A percentile compares a stretch with the other conserved stretches of the same genome.
phyloP scores from a whole-genome alignment of 768 basidiomycete species.

The Trametes coccinea region DNA sequence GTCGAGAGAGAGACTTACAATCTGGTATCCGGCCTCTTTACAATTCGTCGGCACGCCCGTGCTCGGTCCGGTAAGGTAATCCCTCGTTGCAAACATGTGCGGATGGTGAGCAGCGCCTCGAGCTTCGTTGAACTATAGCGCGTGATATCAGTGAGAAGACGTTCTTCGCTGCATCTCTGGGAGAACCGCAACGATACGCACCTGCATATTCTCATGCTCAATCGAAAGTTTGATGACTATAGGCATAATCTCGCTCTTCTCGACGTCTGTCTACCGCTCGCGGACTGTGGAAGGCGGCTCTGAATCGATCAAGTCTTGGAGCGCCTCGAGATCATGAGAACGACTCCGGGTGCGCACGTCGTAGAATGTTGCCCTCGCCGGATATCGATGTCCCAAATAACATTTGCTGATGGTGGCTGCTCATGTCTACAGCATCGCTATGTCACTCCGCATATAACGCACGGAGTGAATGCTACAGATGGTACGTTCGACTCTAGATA shows the following conservation, averaged over 20 bases:
- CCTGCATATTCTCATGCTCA: neutral
- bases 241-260: neutral
- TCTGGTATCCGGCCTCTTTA: too few relatives aligned
- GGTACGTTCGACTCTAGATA: too few relatives aligned
- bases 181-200: neutral
- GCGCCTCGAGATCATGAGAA: conserved; percentile 11
- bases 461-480: too few relatives aligned
- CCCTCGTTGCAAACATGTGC: neutral
- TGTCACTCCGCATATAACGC: too few relatives aligned
- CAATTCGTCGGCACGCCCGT: too few relatives aligned
- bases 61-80: neutral
- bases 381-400: too few relatives aligned
- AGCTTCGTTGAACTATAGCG: neutral
- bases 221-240: neutral
- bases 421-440: too few relatives aligned
- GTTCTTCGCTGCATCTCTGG: neutral
- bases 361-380: too few relatives aligned
- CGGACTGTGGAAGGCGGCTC: neutral
- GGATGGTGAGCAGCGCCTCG: neutral
- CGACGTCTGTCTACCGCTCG: neutral
- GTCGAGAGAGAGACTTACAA: too few relatives aligned
- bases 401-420: too few relatives aligned
- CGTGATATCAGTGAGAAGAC: neutral
- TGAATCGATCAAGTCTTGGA: neutral
- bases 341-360: too few relatives aligned